These are phyloP conservation scores for Helianthus tuberosus DNA, from an alignment of 129 eudicot species.

Conservation along the genomic window DNA sequence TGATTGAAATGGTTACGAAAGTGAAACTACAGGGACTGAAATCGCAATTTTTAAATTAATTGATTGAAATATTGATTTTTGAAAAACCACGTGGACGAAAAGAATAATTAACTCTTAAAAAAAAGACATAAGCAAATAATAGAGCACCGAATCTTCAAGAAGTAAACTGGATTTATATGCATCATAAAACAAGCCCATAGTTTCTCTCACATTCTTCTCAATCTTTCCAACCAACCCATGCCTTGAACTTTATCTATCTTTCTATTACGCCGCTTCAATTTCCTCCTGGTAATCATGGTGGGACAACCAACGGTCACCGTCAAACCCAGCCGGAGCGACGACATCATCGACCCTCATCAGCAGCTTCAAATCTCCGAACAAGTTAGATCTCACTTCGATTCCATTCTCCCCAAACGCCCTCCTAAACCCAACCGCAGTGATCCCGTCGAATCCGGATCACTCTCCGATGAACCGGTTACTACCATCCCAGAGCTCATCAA, in stretches of 20 bases:
- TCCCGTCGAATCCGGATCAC: slow-evolving; percentile 30
- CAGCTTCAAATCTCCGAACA: slow-evolving; percentile 48
- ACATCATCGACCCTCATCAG: slow-evolving; percentile 44
- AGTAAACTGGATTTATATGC: too few relatives aligned
- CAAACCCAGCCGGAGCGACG: slow-evolving; percentile 82
- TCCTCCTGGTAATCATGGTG: slow-evolving; percentile 15
- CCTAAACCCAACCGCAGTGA: slow-evolving; percentile 68
- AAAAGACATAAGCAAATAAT: too few relatives aligned
- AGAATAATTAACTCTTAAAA: too few relatives aligned
- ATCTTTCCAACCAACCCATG: neutral
- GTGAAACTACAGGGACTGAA: too few relatives aligned
- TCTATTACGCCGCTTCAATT: neutral
- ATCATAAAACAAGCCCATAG: slow-evolving; percentile 9
- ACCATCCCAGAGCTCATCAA: slow-evolving; percentile 55
- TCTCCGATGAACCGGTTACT: slow-evolving; percentile 7
- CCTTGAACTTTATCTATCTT: too few relatives aligned
- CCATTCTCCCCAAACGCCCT: slow-evolving; percentile 64
- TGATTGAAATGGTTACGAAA: too few relatives aligned
- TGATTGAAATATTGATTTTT: too few relatives aligned
- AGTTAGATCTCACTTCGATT: slow-evolving; percentile 54
- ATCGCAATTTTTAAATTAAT: too few relatives aligned
- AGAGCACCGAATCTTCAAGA: neutral
- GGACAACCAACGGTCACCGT: slow-evolving; percentile 21
- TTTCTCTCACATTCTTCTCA: neutral
- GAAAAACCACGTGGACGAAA: too few relatives aligned